Evolutionary conservation across 2,329 filamentous ascomycete genomes (phyloP).

Genomic region (Apiospora marii): DNA sequence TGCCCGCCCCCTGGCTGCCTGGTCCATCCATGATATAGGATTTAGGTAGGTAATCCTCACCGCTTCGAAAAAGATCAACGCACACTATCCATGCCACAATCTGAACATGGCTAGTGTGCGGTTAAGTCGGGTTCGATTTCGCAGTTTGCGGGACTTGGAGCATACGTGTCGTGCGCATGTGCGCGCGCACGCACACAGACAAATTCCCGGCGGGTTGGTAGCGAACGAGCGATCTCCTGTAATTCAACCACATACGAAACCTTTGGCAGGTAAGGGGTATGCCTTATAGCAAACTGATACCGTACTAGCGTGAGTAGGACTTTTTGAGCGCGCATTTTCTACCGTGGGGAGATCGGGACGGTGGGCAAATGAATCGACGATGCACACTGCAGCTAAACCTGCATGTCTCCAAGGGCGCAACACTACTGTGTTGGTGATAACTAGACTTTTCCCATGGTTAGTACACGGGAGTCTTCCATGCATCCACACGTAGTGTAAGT

Average conservation of each 20-base stretch:
- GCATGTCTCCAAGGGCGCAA: neutral
- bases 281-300: neutral
- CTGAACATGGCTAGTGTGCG: neutral
- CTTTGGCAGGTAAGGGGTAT: neutral
- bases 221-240: neutral
- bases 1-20: neutral
- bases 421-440: neutral
- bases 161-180: no score
- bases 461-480: neutral
- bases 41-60: neutral
- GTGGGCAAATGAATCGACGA: neutral
- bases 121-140: no score
- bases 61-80: neutral
- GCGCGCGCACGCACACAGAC: neutral
- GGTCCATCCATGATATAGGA: neutral
- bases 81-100: neutral
- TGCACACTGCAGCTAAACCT: neutral
- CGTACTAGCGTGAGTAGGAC: neutral
- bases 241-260: neutral
- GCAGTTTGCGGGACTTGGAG: no score
- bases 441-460: neutral
- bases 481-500: no score
- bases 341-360: neutral
- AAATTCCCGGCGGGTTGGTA: neutral
- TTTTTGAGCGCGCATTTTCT: neutral